Evolutionary conservation across 2,329 filamentous ascomycete species (phyloP).

Genomic region (Pezicula radicicola): DNA sequence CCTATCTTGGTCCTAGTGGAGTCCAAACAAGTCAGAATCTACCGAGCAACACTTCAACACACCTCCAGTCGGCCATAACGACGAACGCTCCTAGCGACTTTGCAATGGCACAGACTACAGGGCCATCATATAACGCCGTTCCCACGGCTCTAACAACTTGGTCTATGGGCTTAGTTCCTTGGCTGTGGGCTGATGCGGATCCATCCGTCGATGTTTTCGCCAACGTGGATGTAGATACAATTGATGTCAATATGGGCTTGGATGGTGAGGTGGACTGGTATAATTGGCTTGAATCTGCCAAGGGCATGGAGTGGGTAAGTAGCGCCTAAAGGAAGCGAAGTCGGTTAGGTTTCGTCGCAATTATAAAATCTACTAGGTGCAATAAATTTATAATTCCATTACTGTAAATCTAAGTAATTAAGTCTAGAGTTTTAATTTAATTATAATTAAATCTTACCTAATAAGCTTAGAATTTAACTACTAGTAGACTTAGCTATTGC

Average conservation of each 20-base stretch:
- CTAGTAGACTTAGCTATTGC: no score
- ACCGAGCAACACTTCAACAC: neutral
- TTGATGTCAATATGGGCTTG: conserved; percentile 26
- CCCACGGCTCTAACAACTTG: conserved; percentile 6
- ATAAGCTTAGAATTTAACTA: no score
- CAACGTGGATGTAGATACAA: conserved; percentile 20
- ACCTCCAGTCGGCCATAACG: neutral
- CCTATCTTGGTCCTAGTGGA: neutral
- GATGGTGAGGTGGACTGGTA: conserved; percentile 34
- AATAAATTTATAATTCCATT: no score
- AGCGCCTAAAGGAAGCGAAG: no score
- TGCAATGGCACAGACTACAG: neutral
- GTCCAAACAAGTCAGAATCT: conserved; percentile 1
- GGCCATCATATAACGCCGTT: conserved; percentile 5
- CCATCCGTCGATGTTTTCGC: conserved; percentile 16
- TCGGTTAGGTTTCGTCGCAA: no score
- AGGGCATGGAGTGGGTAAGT: conserved; percentile 15
- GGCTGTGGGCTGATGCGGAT: conserved; percentile 24
- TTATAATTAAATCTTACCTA: no score
- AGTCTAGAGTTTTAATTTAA: no score
- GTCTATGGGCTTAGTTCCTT: conserved; percentile 14
- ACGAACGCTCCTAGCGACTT: conserved; percentile 2
- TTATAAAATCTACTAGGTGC: no score
- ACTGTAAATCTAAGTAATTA: no score
- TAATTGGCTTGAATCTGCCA: conserved; percentile 34